Conservation (phyloP, 371 early-diverging fungal genomes). For the Mucor ambiguus region DNA sequence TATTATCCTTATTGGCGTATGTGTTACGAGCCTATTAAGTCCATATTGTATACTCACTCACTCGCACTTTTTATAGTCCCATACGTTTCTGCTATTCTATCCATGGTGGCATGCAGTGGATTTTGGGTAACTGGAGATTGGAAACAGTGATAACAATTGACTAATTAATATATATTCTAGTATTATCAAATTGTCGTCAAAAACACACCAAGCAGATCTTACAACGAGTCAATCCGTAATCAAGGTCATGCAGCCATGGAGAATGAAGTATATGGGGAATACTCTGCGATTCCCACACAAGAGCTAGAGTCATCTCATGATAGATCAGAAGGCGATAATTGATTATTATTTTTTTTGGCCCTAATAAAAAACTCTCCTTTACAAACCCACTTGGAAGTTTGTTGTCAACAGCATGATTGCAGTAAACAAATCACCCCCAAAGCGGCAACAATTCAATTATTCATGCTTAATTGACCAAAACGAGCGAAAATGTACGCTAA, state of each 20-base stretch:
- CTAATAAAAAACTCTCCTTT: not conserved
- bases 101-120: conserved; percentile 30
- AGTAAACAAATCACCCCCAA: too few species aligned
- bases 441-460: too few species aligned
- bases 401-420: not conserved
- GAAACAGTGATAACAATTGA: not conserved
- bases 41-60: not conserved
- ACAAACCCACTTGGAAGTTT: not conserved
- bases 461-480: too few species aligned
- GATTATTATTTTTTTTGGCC: not conserved
- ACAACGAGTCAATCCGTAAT: conserved; percentile 40
- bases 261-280: conserved; percentile 38
- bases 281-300: conserved; percentile 16
- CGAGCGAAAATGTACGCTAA: too few species aligned
- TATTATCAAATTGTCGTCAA: conserved; percentile 42
- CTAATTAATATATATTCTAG: conserved; percentile 16
- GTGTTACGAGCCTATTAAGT: not conserved
- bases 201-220: conserved; percentile 41
- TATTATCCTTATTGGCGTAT: conserved; percentile 51
- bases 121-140: conserved; percentile 35
- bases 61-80: conserved; percentile 30
- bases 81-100: conserved; percentile 37
- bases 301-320: conserved; percentile 7
- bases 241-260: conserved; percentile 38
- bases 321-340: not conserved